Conservation (phyloP, 2,329 filamentous ascomycete species). For the Colletotrichum sp. region DNA sequence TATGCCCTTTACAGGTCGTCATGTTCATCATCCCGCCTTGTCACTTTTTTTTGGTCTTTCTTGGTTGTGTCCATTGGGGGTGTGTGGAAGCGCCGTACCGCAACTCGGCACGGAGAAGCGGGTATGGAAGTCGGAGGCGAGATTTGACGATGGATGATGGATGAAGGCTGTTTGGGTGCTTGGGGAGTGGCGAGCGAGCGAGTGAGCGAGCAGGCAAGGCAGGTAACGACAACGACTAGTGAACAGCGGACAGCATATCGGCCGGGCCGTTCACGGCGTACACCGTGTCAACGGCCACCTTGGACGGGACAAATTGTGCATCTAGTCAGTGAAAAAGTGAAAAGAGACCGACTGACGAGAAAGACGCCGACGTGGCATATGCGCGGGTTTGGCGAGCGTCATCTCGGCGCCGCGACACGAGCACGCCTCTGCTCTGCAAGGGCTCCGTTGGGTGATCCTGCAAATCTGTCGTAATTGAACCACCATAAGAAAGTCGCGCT, state of each 20-base stretch:
- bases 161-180: conserved; percentile 1
- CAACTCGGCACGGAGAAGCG: conserved; percentile 3
- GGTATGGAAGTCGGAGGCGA: conserved; percentile 16
- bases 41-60: not conserved
- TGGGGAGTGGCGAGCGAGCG: not conserved
- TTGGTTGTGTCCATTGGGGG: not conserved
- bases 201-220: not conserved
- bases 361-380: not conserved
- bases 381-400: not conserved
- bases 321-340: not conserved
- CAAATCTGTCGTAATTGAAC: not conserved
- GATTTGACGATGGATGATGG: not conserved
- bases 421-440: not conserved
- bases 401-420: not conserved
- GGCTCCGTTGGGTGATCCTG: not conserved
- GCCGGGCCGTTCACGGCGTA: not conserved
- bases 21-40: not conserved
- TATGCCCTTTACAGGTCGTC: not conserved
- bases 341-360: not conserved
- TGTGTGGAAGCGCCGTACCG: not conserved
- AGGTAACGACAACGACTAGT: not conserved
- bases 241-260: not conserved
- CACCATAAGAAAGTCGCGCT: not conserved
- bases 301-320: not conserved
- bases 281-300: not conserved